Conservation (phyloP, 768 basidiomycete genomes). For the Pleurotus eryngii region DNA sequence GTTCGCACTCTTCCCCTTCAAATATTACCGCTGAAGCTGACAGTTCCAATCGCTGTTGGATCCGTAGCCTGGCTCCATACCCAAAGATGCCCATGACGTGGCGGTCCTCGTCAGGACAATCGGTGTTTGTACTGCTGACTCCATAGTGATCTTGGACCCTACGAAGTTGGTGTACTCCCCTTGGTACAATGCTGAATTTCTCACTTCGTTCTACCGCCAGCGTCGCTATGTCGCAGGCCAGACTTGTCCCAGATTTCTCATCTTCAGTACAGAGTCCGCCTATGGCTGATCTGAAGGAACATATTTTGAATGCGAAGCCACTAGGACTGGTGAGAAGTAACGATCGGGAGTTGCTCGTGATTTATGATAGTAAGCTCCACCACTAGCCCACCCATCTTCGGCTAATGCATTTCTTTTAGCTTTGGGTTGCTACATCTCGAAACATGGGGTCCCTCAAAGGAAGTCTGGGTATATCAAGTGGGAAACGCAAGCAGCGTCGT, state of each 20-base stretch:
- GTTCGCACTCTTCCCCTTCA: slow-evolving; percentile 33
- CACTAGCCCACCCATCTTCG: background rate
- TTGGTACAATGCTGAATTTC: background rate
- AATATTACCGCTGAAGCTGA: background rate
- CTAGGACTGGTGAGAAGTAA: slow-evolving; percentile 64
- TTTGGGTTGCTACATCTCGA: slow-evolving; percentile 74
- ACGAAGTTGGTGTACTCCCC: slow-evolving; percentile 47
- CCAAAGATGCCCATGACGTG: slow-evolving; percentile 65
- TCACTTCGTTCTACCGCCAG: slow-evolving; percentile 20
- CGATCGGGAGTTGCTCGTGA: slow-evolving; percentile 56
- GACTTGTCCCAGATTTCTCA: slow-evolving; percentile 59
- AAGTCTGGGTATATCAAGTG: slow-evolving; percentile 67
- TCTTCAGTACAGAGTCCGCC: slow-evolving; percentile 32
- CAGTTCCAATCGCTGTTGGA: no score
- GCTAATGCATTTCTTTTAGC: slow-evolving; percentile 34
- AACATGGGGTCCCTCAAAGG: slow-evolving; percentile 62
- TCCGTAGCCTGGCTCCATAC: slow-evolving; percentile 60
- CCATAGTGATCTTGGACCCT: slow-evolving; percentile 65
- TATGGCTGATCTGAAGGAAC: slow-evolving; percentile 52
- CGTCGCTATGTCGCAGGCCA: slow-evolving; percentile 35
- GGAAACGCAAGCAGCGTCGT: slow-evolving; percentile 69
- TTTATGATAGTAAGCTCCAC: slow-evolving; percentile 65
- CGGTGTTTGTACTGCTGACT: slow-evolving; percentile 61
- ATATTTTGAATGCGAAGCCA: slow-evolving; percentile 54
- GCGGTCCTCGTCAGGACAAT: slow-evolving; percentile 59